phyloP scores from a whole-genome alignment of 805 yeast species.

The Yarrowia sp. region DNA sequence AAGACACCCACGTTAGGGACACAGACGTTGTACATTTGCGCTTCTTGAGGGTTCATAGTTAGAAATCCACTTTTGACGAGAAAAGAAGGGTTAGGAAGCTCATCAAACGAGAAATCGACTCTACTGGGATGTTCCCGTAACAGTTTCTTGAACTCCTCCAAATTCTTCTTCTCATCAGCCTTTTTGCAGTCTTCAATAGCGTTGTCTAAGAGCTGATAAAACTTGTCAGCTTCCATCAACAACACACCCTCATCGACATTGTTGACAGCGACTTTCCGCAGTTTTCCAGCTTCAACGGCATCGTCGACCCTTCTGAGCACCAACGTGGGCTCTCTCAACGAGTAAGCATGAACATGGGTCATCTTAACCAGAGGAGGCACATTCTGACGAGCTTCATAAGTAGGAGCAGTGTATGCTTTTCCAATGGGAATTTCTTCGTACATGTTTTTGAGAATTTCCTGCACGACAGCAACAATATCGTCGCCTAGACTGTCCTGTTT shows the following conservation, averaged over 20 bases:
- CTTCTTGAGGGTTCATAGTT: slow-evolving; percentile 48
- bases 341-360: slow-evolving; percentile 27
- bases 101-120: slow-evolving; percentile 45
- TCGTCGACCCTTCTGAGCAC: slow-evolving; percentile 27
- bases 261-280: slow-evolving; percentile 24
- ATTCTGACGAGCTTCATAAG: slow-evolving; percentile 4
- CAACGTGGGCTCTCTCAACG: slow-evolving; percentile 24
- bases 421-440: slow-evolving; percentile 49
- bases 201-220: slow-evolving; percentile 43
- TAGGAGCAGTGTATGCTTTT: slow-evolving; percentile 31
- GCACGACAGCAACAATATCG: slow-evolving; percentile 44
- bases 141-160: slow-evolving; percentile 8
- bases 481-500: slow-evolving; percentile 7
- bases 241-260: slow-evolving; percentile 24
- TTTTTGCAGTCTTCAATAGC: slow-evolving; percentile 40
- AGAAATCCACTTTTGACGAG: slow-evolving; percentile 50
- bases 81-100: slow-evolving; percentile 43
- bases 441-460: slow-evolving; percentile 45
- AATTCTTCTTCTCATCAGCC: neutral
- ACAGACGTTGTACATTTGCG: slow-evolving; percentile 48
- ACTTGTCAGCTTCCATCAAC: slow-evolving; percentile 26
- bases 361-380: slow-evolving; percentile 27
- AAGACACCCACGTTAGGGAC: slow-evolving; percentile 52
- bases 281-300: slow-evolving; percentile 2
- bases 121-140: slow-evolving; percentile 44